phyloP scores from a whole-genome alignment of 2,329 filamentous ascomycete species.

The Hirsutella rhossiliensis region DNA sequence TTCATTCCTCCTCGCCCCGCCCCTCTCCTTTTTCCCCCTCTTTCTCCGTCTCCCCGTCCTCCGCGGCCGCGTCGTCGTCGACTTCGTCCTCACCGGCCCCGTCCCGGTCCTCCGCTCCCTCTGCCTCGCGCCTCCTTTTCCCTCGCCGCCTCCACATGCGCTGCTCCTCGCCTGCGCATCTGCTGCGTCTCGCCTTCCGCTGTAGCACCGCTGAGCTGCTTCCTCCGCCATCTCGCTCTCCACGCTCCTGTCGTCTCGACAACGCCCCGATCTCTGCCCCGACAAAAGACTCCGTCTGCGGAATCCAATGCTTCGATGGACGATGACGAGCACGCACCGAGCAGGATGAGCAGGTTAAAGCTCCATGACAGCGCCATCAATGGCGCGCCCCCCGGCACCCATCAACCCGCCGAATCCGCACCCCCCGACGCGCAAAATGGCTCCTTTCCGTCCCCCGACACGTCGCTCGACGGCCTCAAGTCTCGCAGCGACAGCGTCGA shows the following conservation, averaged over 20 bases:
- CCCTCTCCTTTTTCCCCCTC: neutral
- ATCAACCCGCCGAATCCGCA: conserved; percentile 21
- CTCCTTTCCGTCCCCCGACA: conserved; percentile 23
- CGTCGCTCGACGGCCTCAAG: conserved; percentile 33
- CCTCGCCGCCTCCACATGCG: neutral
- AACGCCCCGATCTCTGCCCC: neutral
- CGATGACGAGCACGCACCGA: conserved; percentile 27
- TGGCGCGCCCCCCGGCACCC: conserved; percentile 20
- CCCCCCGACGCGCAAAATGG: conserved; percentile 17
- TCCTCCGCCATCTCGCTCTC: neutral
- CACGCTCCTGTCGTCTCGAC: neutral
- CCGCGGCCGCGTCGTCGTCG: neutral
- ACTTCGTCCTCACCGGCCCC: neutral
- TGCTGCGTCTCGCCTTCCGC: neutral
- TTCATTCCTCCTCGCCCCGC: neutral
- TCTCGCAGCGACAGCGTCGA: conserved; percentile 34
- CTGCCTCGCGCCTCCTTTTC: neutral
- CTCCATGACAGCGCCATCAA: conserved; percentile 27
- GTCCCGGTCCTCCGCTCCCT: neutral
- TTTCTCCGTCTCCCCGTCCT: neutral
- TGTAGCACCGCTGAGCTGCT: neutral
- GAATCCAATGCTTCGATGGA: conserved; percentile 19
- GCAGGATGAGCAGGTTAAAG: conserved; percentile 31
- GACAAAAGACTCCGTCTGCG: neutral
- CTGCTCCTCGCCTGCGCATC: neutral